phyloP scores from a whole-genome alignment of 2,329 filamentous ascomycete genomes.

The Emmonsiellopsis sp. region DNA sequence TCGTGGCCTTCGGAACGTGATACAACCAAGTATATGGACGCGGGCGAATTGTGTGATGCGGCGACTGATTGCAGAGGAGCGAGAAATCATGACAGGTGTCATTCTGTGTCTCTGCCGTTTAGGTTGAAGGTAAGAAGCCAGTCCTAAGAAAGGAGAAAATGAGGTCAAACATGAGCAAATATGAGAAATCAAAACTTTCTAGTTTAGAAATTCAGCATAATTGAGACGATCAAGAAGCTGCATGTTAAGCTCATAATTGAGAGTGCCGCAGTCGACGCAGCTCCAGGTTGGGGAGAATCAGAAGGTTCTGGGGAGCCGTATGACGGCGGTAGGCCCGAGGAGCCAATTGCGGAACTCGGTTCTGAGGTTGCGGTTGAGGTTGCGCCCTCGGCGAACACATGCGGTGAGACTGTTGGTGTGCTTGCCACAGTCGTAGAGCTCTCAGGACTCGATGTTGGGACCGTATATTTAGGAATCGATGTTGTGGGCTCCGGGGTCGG shows the following conservation, averaged over 20 bases:
- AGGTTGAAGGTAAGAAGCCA: not conserved
- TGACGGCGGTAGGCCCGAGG: slow-evolving; percentile 6
- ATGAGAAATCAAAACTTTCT: not conserved
- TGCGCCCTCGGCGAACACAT: slow-evolving; percentile 1
- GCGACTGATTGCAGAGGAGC: not conserved
- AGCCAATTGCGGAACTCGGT: slow-evolving; percentile 5
- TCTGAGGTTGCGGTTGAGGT: slow-evolving; percentile 7
- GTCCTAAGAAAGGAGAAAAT: not conserved
- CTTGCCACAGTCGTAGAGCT: slow-evolving; percentile 2
- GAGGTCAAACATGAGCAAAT: no score
- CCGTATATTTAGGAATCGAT: slow-evolving; percentile 14
- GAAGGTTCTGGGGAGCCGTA: slow-evolving; percentile 7
- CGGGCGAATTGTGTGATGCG: not conserved
- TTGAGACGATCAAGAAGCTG: slow-evolving; percentile 14
- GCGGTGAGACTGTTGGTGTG: slow-evolving; percentile 3
- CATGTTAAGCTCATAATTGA: slow-evolving; percentile 14
- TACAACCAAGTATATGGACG: not conserved
- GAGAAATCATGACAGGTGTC: no score
- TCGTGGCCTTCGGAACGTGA: not conserved
- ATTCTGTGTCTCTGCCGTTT: not conserved
- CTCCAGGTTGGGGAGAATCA: slow-evolving; percentile 4
- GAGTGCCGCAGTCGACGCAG: slow-evolving; percentile 9
- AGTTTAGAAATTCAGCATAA: slow-evolving; percentile 10
- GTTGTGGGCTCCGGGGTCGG: slow-evolving; percentile 11
- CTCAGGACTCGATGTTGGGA: slow-evolving; percentile 1